A percentile compares a stretch with the other conserved stretches of the same genome.
These are phyloP conservation scores for Colletotrichum plurivorum DNA, from an alignment of 2,329 filamentous ascomycete genomes.

Conservation along the genomic window DNA sequence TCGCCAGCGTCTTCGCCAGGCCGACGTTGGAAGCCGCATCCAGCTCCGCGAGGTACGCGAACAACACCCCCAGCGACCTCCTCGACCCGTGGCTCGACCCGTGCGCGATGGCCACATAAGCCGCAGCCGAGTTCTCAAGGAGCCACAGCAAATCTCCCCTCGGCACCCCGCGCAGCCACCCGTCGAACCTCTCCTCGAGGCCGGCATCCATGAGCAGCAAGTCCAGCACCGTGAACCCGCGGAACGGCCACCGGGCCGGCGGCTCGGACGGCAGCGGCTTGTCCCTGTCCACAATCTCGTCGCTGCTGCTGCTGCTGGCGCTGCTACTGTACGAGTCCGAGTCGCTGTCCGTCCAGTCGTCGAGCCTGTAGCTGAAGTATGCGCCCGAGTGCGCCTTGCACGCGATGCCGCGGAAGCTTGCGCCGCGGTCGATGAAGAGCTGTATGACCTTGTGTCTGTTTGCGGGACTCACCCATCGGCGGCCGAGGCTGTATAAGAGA, in stretches of 20 bases:
- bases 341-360: background rate
- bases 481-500: constrained; percentile 6
- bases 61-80: background rate
- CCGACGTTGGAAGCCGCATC: background rate
- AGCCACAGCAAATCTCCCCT: constrained; percentile 15
- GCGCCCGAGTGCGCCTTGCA: background rate
- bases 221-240: constrained; percentile 10
- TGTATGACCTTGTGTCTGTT: background rate
- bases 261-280: background rate
- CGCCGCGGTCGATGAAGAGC: constrained; percentile 7
- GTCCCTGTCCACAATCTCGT: background rate
- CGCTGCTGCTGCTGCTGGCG: background rate
- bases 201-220: background rate
- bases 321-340: background rate
- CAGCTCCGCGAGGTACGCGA: background rate
- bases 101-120: background rate
- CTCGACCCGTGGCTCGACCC: too few species aligned
- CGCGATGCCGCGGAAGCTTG: constrained; percentile 11
- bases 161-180: background rate
- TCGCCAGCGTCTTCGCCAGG: background rate
- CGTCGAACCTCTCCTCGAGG: background rate
- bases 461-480: background rate
- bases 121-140: constrained; percentile 5
- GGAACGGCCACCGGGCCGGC: background rate
- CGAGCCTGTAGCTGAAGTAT: background rate